Evolutionary conservation across 768 basidiomycete species (phyloP).

Genomic region (Amanita rubescens): DNA sequence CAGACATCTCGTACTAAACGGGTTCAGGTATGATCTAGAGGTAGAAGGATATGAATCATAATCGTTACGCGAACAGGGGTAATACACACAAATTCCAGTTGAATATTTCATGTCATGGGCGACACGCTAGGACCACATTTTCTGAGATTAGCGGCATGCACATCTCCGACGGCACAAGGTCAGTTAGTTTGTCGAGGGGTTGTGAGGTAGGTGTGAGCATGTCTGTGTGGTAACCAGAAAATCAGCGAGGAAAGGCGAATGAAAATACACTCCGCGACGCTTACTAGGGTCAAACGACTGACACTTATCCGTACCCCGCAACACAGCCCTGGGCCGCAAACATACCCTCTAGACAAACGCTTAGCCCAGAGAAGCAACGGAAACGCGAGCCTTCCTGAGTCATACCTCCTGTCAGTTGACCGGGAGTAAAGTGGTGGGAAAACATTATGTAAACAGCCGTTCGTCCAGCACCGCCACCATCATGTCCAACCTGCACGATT

Average conservation of each 20-base stretch:
- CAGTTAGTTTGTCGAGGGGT: conserved; percentile 75
- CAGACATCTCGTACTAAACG: too few relatives aligned
- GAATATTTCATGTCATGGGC: conserved; percentile 63
- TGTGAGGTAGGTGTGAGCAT: conserved; percentile 88
- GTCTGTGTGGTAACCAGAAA: conserved; percentile 36
- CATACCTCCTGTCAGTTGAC: conserved; percentile 82
- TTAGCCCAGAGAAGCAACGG: neutral
- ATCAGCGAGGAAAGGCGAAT: neutral
- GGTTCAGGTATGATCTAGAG: neutral
- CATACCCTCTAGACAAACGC: conserved; percentile 65
- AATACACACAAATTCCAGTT: conserved; percentile 20
- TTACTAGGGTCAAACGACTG: conserved; percentile 88
- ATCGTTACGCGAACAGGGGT: neutral
- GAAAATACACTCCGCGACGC: conserved; percentile 16
- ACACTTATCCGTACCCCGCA: conserved; percentile 95
- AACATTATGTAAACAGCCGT: too few relatives aligned
- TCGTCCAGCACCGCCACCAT: too few relatives aligned
- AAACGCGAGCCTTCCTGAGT: conserved; percentile 53
- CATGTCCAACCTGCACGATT: too few relatives aligned
- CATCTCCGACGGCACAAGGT: conserved; percentile 79
- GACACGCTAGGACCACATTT: neutral
- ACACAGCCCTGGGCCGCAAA: conserved; percentile 97
- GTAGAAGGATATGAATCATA: too few relatives aligned
- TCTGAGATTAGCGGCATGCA: conserved; percentile 31
- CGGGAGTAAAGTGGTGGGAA: too few relatives aligned